These are phyloP conservation scores for Solanum chacoense DNA, from an alignment of 305 asterid genomes.

Conservation along the genomic window DNA sequence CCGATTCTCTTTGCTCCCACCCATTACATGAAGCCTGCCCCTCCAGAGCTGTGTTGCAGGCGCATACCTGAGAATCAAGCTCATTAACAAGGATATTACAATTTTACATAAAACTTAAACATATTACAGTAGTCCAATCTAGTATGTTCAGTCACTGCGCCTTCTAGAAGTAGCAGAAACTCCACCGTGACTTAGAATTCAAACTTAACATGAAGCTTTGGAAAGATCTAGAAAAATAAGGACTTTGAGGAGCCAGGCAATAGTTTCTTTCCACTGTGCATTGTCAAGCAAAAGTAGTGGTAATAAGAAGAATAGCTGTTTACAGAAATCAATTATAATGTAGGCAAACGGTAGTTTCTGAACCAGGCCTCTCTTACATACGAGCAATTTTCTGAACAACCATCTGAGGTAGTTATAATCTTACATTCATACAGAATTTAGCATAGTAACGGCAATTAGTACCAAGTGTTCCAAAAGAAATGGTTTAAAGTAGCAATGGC, in stretches of 20 bases:
- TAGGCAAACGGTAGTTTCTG: not conserved
- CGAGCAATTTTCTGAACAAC: not conserved
- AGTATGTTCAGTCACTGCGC: not conserved
- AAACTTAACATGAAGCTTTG: not conserved
- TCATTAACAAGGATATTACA: slow-evolving; percentile 4
- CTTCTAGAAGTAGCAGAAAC: not conserved
- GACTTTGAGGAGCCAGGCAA: not conserved
- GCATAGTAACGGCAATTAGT: not conserved
- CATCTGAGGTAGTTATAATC: not conserved
- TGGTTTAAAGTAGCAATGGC: not conserved
- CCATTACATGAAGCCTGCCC: slow-evolving; percentile 97
- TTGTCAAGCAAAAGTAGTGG: not conserved
- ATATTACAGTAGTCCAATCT: not conserved
- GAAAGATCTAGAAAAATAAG: not conserved
- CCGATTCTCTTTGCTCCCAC: slow-evolving; percentile 94
- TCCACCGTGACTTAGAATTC: not conserved
- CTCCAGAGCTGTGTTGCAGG: slow-evolving; percentile 99
- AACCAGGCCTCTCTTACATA: not conserved
- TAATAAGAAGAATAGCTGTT: not conserved
- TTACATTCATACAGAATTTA: not conserved
- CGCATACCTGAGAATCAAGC: slow-evolving; percentile 57
- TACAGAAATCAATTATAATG: not conserved
- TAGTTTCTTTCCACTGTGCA: not conserved
- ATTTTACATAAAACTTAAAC: not conserved
- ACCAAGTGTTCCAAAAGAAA: not conserved